Conservation (phyloP, 495 filamentous ascomycete species). For the Penicillium ochrochloron region DNA sequence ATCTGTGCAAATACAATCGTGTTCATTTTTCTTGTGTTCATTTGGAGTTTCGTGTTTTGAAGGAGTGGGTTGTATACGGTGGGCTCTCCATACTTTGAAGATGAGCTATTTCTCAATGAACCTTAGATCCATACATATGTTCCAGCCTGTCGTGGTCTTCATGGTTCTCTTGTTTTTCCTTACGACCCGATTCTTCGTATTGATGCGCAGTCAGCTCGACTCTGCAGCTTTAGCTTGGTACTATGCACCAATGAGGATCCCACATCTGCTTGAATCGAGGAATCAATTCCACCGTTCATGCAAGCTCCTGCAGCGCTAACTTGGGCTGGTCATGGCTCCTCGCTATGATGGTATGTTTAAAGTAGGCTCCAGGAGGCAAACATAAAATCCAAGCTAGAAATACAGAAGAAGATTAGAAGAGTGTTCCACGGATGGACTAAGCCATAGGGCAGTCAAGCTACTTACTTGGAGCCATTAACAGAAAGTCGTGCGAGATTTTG, state of each 20-base stretch:
- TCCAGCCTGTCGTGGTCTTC: background rate
- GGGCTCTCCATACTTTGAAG: background rate
- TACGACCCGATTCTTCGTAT: background rate
- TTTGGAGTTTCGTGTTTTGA: slow-evolving; percentile 13
- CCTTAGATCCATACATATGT: background rate
- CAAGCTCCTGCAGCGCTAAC: too few relatives aligned
- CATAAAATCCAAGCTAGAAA: too few relatives aligned
- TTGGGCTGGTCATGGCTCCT: too few relatives aligned
- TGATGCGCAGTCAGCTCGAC: background rate
- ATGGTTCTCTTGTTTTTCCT: background rate
- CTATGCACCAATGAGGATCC: too few relatives aligned
- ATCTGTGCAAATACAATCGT: slow-evolving; percentile 27
- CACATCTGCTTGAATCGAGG: too few relatives aligned
- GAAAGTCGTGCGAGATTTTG: background rate
- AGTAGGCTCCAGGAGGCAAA: too few relatives aligned
- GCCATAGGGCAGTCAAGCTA: background rate
- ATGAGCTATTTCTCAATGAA: background rate
- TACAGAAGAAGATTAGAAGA: background rate
- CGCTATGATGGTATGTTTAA: too few relatives aligned
- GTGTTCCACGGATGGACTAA: background rate
- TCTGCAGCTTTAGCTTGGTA: too few relatives aligned
- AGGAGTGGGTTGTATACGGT: slow-evolving; percentile 14
- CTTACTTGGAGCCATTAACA: background rate
- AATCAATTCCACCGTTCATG: too few relatives aligned
- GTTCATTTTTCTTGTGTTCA: slow-evolving; percentile 10